Percentiles rank a stretch among this genome's conserved stretches.
Conservation (phyloP, 192 early-diverging fungal species). For the Pilaira anomala region DNA sequence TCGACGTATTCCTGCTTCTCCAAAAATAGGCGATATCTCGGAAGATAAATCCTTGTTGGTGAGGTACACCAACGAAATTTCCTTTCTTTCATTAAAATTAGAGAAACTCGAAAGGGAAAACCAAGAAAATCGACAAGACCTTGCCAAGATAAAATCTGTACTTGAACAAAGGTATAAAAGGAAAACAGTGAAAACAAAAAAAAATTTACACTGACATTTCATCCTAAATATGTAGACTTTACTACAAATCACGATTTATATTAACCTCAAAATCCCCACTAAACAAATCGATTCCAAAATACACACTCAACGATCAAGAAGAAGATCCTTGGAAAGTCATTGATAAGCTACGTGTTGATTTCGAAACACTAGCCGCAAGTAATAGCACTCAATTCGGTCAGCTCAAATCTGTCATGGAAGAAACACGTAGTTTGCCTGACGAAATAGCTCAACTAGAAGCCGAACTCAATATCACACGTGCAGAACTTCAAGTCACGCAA, state of each 20-base stretch:
- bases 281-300: too few species aligned
- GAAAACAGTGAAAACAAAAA: not conserved
- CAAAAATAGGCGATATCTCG: not conserved
- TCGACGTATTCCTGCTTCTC: not conserved
- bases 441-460: conserved; percentile 14
- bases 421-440: conserved; percentile 4
- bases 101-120: not conserved
- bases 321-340: conserved; percentile 15
- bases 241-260: not conserved
- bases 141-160: not conserved
- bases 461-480: conserved; percentile 12
- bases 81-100: not conserved
- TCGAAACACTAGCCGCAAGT: not conserved
- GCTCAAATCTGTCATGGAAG: conserved; percentile 1
- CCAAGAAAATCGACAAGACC: not conserved
- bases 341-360: not conserved
- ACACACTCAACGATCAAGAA: not conserved
- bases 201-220: not conserved
- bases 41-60: conserved; percentile 14
- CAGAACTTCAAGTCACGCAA: conserved; percentile 10
- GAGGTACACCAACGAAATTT: not conserved
- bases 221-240: not conserved
- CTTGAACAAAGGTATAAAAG: conserved; percentile 2
- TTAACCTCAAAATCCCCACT: conserved; percentile 1
- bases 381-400: not conserved